Conservation (phyloP, 164 flowering plant genomes). For the Platanus orientalis region DNA sequence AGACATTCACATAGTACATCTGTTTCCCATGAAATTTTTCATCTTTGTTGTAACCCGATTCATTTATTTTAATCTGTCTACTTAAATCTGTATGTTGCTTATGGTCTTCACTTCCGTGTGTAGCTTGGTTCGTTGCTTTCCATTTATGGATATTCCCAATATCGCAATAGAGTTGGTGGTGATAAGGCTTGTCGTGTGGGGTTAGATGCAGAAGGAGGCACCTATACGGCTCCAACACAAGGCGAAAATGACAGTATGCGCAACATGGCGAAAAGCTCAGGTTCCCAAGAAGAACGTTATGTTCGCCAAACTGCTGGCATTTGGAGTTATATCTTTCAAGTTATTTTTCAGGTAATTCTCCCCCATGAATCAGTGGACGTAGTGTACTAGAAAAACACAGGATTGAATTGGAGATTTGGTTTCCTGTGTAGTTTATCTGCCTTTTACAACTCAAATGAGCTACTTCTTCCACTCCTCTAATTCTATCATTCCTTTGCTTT, state of each 20-base stretch:
- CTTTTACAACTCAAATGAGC: neutral
- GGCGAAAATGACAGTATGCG: conserved; percentile 18
- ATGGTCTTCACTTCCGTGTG: conserved; percentile 16
- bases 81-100: conserved; percentile 8
- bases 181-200: conserved; percentile 31
- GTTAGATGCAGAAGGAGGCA: conserved; percentile 53
- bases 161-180: conserved; percentile 39
- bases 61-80: neutral
- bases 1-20: no score
- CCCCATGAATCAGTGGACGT: neutral
- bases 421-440: neutral
- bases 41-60: neutral
- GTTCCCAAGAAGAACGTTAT: conserved; percentile 13
- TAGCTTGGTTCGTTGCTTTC: conserved; percentile 81
- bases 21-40: neutral
- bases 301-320: conserved; percentile 49
- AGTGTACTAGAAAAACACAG: neutral
- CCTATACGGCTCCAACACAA: conserved; percentile 14
- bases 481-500: no score
- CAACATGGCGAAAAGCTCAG: conserved; percentile 19
- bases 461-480: neutral
- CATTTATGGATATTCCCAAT: conserved; percentile 59
- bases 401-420: neutral
- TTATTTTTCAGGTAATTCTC: conserved; percentile 70
- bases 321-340: conserved; percentile 67